phyloP scores from a whole-genome alignment of 352 stramenopile species.

The Phytophthora citrophthora region DNA sequence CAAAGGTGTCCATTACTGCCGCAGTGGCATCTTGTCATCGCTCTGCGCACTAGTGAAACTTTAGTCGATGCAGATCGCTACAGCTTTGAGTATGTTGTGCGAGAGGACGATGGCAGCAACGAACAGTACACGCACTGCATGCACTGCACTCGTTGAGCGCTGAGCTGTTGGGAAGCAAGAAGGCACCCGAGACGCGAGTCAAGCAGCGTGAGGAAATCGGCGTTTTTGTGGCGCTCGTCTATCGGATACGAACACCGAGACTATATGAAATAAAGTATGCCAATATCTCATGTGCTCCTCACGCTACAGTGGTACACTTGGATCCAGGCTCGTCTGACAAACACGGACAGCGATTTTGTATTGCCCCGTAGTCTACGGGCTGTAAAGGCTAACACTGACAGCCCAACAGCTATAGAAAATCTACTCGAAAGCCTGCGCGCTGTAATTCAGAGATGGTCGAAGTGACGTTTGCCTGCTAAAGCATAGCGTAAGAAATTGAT shows the following conservation, averaged over 20 bases:
- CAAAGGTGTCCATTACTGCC: conserved; percentile 6
- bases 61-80: conserved; percentile 10
- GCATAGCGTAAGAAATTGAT: too few species aligned
- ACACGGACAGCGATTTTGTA: not conserved
- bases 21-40: conserved; percentile 10
- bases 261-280: conserved; percentile 19
- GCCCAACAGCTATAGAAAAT: too few species aligned
- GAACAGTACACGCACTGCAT: too few species aligned
- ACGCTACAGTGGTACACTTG: conserved; percentile 16
- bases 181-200: not conserved
- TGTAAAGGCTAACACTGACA: too few species aligned
- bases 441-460: too few species aligned
- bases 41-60: conserved; percentile 18
- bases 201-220: not conserved
- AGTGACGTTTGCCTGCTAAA: too few species aligned
- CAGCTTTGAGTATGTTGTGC: too few species aligned
- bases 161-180: not conserved
- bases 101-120: not conserved
- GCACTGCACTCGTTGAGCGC: not conserved
- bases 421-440: too few species aligned
- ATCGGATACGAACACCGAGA: conserved; percentile 18
- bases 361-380: too few species aligned
- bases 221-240: not conserved
- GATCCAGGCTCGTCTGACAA: conserved; percentile 16
- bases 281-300: conserved; percentile 38